Conservation (phyloP, 192 early-diverging fungal genomes). For the Jimgerdemannia flammicorona region DNA sequence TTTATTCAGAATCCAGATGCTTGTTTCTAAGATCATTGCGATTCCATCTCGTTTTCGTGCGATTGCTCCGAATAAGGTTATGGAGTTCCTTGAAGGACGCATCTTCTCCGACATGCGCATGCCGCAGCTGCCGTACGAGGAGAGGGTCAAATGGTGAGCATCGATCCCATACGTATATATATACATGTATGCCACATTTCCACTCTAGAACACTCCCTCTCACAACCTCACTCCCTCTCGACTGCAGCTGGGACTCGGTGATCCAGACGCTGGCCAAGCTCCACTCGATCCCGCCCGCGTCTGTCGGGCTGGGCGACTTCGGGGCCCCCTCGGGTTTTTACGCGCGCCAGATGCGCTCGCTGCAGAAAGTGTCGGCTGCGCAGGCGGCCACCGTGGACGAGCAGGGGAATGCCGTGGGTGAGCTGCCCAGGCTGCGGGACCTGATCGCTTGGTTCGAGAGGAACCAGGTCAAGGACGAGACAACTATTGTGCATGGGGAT, state of each 20-base stretch:
- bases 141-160: slow-evolving; percentile 51
- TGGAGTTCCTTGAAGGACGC: slow-evolving; percentile 92
- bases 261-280: slow-evolving; percentile 77
- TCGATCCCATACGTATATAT: not conserved
- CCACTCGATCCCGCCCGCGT: slow-evolving; percentile 65
- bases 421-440: slow-evolving; percentile 63
- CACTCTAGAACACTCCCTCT: not conserved
- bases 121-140: slow-evolving; percentile 44
- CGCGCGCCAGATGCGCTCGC: slow-evolving; percentile 73
- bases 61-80: slow-evolving; percentile 44
- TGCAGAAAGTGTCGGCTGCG: slow-evolving; percentile 56
- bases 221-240: slow-evolving; percentile 1
- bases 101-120: slow-evolving; percentile 72
- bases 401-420: slow-evolving; percentile 53
- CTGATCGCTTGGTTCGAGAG: slow-evolving; percentile 71
- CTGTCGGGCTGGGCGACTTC: slow-evolving; percentile 66
- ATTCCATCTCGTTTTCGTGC: not conserved
- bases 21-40: not conserved
- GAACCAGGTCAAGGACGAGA: slow-evolving; percentile 67
- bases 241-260: slow-evolving; percentile 59
- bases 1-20: not conserved
- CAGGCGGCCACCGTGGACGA: slow-evolving; percentile 67
- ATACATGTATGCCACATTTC: not conserved
- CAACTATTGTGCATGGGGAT: slow-evolving; percentile 89
- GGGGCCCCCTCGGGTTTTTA: slow-evolving; percentile 75